phyloP scores from a whole-genome alignment of 1,284 basidiomycete genomes.

The Cryptococcus hybrid region DNA sequence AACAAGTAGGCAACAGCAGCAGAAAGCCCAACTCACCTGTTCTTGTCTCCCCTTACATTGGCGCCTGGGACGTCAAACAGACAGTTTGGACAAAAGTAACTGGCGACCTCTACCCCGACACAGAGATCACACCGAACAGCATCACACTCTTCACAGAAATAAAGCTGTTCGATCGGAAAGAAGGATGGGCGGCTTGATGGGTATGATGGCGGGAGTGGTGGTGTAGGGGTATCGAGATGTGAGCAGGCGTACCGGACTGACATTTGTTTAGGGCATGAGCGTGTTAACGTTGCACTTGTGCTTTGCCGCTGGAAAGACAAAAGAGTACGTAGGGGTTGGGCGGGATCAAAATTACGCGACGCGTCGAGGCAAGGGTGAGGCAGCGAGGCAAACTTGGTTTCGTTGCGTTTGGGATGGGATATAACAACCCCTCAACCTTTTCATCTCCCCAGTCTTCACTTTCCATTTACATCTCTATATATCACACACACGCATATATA shows the following conservation, averaged over 20 bases:
- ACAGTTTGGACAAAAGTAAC: slow-evolving; percentile 97
- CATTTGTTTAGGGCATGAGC: slow-evolving; percentile 6
- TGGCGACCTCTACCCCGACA: slow-evolving; percentile 86
- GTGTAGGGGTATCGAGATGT: slow-evolving; percentile 51
- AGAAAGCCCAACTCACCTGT: slow-evolving; percentile 58
- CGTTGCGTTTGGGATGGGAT: not conserved
- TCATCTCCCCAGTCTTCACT: not conserved
- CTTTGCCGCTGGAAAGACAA: not conserved
- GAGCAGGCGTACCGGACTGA: slow-evolving; percentile 49
- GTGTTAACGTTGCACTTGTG: no score
- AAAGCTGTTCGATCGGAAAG: slow-evolving; percentile 78
- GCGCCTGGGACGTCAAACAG: slow-evolving; percentile 98
- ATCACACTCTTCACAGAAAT: slow-evolving; percentile 99
- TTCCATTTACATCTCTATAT: no score
- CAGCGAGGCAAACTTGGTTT: no score
- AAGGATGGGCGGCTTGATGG: slow-evolving; percentile 75
- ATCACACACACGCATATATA: no score
- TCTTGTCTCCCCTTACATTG: slow-evolving; percentile 92
- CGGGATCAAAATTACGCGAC: slow-evolving; percentile 5
- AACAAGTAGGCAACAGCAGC: no score
- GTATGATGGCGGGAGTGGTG: slow-evolving; percentile 60
- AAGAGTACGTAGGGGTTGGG: not conserved
- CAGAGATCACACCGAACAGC: slow-evolving; percentile 89
- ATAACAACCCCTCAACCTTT: not conserved
- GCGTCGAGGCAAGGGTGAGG: no score